These are phyloP conservation scores for Colletotrichum sp. DNA, from an alignment of 2,329 filamentous ascomycete species.

Conservation along the genomic window DNA sequence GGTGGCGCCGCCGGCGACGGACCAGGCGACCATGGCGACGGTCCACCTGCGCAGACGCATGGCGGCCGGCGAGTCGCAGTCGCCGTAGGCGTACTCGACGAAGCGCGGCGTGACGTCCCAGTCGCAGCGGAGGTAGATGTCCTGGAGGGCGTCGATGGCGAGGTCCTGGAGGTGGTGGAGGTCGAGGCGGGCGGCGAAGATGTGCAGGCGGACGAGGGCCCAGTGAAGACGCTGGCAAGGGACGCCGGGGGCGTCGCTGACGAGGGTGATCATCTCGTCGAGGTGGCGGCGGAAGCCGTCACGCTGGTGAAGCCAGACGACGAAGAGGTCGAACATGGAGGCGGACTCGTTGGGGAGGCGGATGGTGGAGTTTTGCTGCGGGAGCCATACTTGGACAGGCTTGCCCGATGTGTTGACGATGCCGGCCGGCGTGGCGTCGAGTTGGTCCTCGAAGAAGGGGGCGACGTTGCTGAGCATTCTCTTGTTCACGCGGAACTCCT, in stretches of 20 bases:
- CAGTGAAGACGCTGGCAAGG: slow-evolving; percentile 47
- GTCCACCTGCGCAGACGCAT: slow-evolving; percentile 63
- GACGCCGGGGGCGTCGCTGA: slow-evolving; percentile 23
- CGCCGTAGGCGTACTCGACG: slow-evolving; percentile 57
- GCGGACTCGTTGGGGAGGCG: slow-evolving; percentile 51
- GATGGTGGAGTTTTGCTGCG: slow-evolving; percentile 25
- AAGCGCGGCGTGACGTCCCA: slow-evolving; percentile 61
- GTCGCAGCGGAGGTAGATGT: slow-evolving; percentile 62
- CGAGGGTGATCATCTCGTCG: slow-evolving; percentile 40
- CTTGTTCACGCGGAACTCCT: slow-evolving; percentile 47
- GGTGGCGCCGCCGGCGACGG: slow-evolving; percentile 41
- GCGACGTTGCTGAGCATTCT: slow-evolving; percentile 52
- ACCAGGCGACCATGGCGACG: slow-evolving; percentile 66
- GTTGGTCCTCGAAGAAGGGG: slow-evolving; percentile 51
- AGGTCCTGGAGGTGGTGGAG: slow-evolving; percentile 58
- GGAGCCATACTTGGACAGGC: slow-evolving; percentile 41
- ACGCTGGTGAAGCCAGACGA: slow-evolving; percentile 52
- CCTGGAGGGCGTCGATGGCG: slow-evolving; percentile 63
- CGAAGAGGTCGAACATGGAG: slow-evolving; percentile 58
- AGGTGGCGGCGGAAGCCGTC: slow-evolving; percentile 48
- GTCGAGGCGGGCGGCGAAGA: slow-evolving; percentile 59
- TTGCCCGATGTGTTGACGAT: slow-evolving; percentile 23
- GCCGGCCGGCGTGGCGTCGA: slow-evolving; percentile 39
- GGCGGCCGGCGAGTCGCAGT: slow-evolving; percentile 53
- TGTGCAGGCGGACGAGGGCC: slow-evolving; percentile 60